Evolutionary conservation across 306 rosid genomes (phyloP), one percentile per base, ranked within the genome.

Genomic region (Begonia masoniana): DNA sequence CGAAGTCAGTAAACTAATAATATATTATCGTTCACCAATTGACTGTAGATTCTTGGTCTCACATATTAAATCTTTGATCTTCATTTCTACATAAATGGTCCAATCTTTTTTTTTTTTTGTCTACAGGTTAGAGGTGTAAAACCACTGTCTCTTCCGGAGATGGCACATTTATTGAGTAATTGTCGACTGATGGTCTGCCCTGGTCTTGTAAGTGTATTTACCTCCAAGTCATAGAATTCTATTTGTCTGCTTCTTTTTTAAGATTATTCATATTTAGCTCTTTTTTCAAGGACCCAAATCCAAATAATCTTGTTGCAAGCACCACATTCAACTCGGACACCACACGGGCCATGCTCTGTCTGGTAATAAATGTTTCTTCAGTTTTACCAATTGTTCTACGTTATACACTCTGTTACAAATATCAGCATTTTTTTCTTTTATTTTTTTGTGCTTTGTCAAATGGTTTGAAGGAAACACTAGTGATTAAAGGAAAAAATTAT

Each of bases 311-410:
- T 49, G 88, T 87, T 26, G 94, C 80, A 23, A 83, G 99, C 64
- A 81, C 95, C 46, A 83, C 95, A 39, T 92, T 83, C 72, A 83
- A 64, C 78, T 92, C 99, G 51, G 99, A 92, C 67, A 82, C 80
- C 65, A 92, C 95, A 23, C 81, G 79, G 66, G 87, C 96, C 58
- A 86, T 92, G 99, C 95, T 92, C 43, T 92, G 99, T 76, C 72
- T 92, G 66, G 99, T 92, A 82, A 86, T 94, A 59, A 13, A 14
- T 60, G 13, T 47, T 12, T 70, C 53, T 68, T 52, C 53, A 6
- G 11, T 56, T 54, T 56, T 15, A 59, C 52, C 67, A 13, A 8
- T 15, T 45, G 39, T 6, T 31, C 39, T 3, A 7, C 39, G 7
- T 31, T 31, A 31, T 4, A 31, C 39, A 31, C 7, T 31, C 8